These are phyloP conservation scores for Candida sphagnicola DNA, from an alignment of 805 yeast species.

Conservation along the genomic window DNA sequence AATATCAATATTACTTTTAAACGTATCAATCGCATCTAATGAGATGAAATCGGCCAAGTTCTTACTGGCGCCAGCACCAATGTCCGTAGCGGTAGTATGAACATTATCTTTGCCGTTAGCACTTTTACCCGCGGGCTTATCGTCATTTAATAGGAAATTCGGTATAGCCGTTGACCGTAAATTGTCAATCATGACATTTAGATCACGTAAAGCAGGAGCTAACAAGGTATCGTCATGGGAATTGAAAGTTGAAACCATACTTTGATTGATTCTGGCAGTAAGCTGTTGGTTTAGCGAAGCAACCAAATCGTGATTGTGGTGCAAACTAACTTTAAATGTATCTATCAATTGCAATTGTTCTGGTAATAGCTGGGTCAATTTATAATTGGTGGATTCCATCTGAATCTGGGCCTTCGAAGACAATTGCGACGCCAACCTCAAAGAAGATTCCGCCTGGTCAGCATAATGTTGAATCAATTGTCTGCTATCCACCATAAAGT, in stretches of 20 bases:
- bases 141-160: slow-evolving; percentile 7
- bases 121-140: no score
- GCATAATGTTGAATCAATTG: slow-evolving; percentile 1
- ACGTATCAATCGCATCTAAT: slow-evolving; percentile 22
- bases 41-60: slow-evolving; percentile 32
- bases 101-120: no score
- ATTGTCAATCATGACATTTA: slow-evolving; percentile 21
- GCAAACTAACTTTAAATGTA: not conserved
- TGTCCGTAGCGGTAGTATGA: no score
- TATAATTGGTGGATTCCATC: slow-evolving; percentile 20
- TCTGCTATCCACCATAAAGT: no score
- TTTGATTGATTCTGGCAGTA: not conserved
- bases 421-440: slow-evolving; percentile 3
- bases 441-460: slow-evolving; percentile 1
- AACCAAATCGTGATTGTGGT: slow-evolving; percentile 1
- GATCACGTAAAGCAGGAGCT: slow-evolving; percentile 18
- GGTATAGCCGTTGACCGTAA: slow-evolving; percentile 30
- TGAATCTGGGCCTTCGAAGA: slow-evolving; percentile 32
- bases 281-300: not conserved
- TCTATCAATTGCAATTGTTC: slow-evolving; percentile 1
- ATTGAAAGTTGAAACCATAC: not conserved
- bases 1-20: slow-evolving; percentile 22
- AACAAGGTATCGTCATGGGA: slow-evolving; percentile 9
- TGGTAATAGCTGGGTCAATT: slow-evolving; percentile 21
- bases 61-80: no score